Conservation (phyloP, 2,329 filamentous ascomycete species). For the Venturia asperata region DNA sequence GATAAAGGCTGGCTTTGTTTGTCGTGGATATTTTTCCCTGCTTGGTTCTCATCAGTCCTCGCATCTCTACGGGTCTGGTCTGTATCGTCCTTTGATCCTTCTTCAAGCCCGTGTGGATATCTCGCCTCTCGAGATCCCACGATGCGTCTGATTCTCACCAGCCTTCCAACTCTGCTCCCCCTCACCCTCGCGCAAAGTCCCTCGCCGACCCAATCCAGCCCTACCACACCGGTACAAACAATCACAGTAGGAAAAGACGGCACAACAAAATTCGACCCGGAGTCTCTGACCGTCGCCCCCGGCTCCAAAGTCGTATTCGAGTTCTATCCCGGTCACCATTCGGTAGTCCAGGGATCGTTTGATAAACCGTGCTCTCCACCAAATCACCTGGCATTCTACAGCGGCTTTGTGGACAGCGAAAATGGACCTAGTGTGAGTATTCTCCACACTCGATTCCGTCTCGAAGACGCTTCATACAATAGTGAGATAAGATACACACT, state of each 20-base stretch:
- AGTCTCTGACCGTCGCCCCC: not conserved
- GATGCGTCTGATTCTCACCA: not conserved
- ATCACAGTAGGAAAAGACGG: constrained; percentile 15
- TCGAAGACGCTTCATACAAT: too few species aligned
- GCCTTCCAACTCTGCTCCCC: not conserved
- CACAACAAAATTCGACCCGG: constrained; percentile 14
- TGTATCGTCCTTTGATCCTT: not conserved
- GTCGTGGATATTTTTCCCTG: not conserved
- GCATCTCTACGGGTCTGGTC: not conserved
- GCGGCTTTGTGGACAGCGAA: constrained; percentile 5
- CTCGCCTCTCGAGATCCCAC: not conserved
- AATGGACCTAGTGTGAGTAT: constrained; percentile 9
- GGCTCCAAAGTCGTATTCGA: constrained; percentile 15
- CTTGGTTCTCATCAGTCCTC: not conserved
- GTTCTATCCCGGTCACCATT: constrained; percentile 14
- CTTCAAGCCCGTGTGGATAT: too few species aligned
- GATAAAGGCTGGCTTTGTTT: not conserved
- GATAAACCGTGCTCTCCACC: constrained; percentile 7
- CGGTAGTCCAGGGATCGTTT: constrained; percentile 14
- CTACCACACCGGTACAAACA: not conserved
- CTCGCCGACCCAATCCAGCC: too few species aligned
- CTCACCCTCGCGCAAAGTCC: not conserved
- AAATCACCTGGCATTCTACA: constrained; percentile 5
- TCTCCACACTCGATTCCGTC: too few species aligned
- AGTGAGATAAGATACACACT: not conserved